These are phyloP conservation scores for Fusarium gaditjirri DNA, from an alignment of 2,329 filamentous ascomycete species.

Conservation along the genomic window DNA sequence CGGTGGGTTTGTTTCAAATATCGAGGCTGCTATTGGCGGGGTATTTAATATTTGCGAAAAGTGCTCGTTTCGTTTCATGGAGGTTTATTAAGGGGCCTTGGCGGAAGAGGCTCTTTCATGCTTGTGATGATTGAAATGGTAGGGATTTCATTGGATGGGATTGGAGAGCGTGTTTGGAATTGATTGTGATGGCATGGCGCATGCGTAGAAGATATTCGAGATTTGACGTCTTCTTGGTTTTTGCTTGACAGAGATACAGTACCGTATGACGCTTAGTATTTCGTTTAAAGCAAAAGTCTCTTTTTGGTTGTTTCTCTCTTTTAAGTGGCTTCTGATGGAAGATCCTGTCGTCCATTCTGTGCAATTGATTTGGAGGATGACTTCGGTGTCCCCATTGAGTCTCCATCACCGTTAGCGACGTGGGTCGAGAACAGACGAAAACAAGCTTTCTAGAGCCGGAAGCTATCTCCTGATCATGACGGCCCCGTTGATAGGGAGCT, in stretches of 20 bases:
- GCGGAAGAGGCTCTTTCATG: background rate
- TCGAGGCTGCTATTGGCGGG: constrained; percentile 27
- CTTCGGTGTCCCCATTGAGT: background rate
- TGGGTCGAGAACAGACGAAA: background rate
- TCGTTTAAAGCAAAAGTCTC: rapidly evolving
- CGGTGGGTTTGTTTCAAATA: constrained; percentile 32
- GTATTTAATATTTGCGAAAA: background rate
- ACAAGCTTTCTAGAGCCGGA: background rate
- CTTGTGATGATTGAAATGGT: background rate
- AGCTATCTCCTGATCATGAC: background rate
- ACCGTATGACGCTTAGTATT: background rate
- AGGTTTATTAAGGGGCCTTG: constrained; percentile 18
- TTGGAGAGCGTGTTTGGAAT: background rate
- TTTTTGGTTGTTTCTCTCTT: rapidly evolving
- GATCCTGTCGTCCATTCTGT: background rate
- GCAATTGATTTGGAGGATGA: rapidly evolving
- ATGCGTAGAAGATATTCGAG: too few relatives aligned
- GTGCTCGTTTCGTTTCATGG: constrained; percentile 24
- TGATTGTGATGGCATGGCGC: background rate
- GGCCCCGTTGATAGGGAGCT: background rate
- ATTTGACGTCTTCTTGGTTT: too few relatives aligned
- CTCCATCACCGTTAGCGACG: background rate
- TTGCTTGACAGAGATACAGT: rapidly evolving
- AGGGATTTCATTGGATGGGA: background rate
- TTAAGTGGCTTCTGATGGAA: rapidly evolving